Evolutionary conservation across 768 basidiomycete genomes (phyloP), one percentile per base, ranked within the genome.

Genomic region (Hygrocybe coccinea): DNA sequence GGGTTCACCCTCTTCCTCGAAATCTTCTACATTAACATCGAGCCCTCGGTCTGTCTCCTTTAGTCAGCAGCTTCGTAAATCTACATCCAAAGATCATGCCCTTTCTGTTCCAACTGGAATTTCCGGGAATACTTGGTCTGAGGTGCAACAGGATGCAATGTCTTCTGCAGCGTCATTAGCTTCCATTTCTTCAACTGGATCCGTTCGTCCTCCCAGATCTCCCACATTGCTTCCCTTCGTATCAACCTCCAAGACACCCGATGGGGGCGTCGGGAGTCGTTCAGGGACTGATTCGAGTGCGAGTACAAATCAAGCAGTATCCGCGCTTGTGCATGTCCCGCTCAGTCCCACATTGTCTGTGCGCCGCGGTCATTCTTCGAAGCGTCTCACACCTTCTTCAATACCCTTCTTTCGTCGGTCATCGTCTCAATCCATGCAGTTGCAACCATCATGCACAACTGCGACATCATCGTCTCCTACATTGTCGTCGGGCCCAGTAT

Each of bases 361-460:
- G 41, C 81, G 84, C 51, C 82, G 86, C 38, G 79, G 81, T 25
- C 83, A 85, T 55, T 84, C 84, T 8, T 50, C 57, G 17, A 92
- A 86, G 68, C 85, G 93, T 56, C 81, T 93, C 45, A 94, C 93
- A 1, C 92, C 92, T 1, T 93, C 91, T 24, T 89, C 91, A 12
- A 95, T 95, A 56, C 93, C 93, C 2, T 95, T 95, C 72, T 95
- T 95, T 76, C 83, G 91, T 43, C 86, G 93, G 35, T 92, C 91
- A 7, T 89, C 90, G 24, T 94, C 93, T 6, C 89, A 92, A 65
- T 90, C 88, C 12, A 86, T 90, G 80, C 86, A 90, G 59, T 68
- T 85, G 22, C 79, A 84, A 17, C 74, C 81, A 6, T 65, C 77
- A 24, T 69, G 77, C 14, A 70, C 74, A 9, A 74, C 76, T 2